Evolutionary conservation across 2,329 filamentous ascomycete species (phyloP), one percentile per base, ranked within the genome.

Genomic region (Microdochium paspali): DNA sequence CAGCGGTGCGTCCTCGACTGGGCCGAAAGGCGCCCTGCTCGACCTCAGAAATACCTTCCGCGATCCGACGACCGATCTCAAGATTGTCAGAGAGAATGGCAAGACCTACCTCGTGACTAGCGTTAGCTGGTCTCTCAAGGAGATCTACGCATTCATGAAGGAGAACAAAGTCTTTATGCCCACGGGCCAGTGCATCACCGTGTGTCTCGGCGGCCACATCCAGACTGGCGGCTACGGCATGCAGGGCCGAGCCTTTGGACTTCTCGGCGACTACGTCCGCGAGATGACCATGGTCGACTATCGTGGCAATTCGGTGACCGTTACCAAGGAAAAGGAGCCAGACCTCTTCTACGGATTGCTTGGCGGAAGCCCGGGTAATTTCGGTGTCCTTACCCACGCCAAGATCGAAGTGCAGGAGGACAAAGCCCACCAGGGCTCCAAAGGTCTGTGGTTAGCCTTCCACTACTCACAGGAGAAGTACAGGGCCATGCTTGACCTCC

Each of bases 291-390:
- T 77, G 1, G 61, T 81, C 2, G 70, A 71, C 23, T 68, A 68
- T 0, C 59, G 65, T 12, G 78, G 77, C 0, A 50, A 63, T 9
- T 58, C 72, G 20, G 57, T 72, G 1, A 69, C 67, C 3, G 68
- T 79, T 2, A 73, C 67, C 20, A 71, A 66, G n/a, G 54, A 65
- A 0, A 59, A 65, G 15, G 68, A 82, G 45, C 53, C 68, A 0
- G 78, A 83, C 32, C 65, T 82, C 0, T 82, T 79, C 60, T 82
- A 75, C 66, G 79, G 77, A 1, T 64, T 81, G 2, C 66, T 72
- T 6, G 77, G 78, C 3, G 77, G 79, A 2, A 79, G 79, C 3
- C 75, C 73, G 0, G 77, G 76, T 2, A 81, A 74, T 28, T 76
- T 78, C 44, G 79, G 73, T 1, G 67, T 82, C 3, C 68, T 82